Evolutionary conservation across 2,329 filamentous ascomycete genomes (phyloP), one percentile per base, ranked within the genome.

Genomic region (Colletotrichum falcatum): DNA sequence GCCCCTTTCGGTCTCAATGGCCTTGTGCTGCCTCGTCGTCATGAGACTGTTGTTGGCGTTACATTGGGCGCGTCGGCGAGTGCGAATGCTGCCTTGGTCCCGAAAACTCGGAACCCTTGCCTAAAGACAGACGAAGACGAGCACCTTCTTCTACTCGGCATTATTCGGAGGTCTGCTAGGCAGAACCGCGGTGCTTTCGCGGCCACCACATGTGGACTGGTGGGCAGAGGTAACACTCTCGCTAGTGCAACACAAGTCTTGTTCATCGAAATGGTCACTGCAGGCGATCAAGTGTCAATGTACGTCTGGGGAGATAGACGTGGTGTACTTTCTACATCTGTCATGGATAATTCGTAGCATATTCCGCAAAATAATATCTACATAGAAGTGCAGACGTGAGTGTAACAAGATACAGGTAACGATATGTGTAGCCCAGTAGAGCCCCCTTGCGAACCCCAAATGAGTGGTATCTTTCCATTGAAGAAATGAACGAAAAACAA

Each of bases 21-120:
- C 14, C 7, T 14, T 42, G 39, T 30, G 53, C 51, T 59, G 53
- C 42, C 42, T 65, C 37, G 20, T 37, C 39, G 66, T 70, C 55
- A 49, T 60, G 55, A 70, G 48, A 61, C 30, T 37, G 30, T 53
- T 53, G 16, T 61, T 35, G n/a, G 14, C n/a, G 62, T 66, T 44
- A 70, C 62, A 70, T 70, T 66, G 44, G 46, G 39, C 62, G 48
- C 61, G 55, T 66, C 54, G 55, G 62, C 42, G 66, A 66, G 48
- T 35, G 49, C 37, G 55, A 65, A 55, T 44, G 66, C 51, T 39
- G 64, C 63, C 49, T 66, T 62, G 56, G 58, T 67, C 63, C 63
- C 56, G 67, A 70, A 18, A 39, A 70, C 56, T 59, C 55, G 56
- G 67, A 44, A 61, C 51, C 23, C 18, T 42, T 67, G 65, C 65